Evolutionary conservation across 805 yeast species (phyloP), one percentile per base, ranked within the genome.

Genomic region (Candida takata): DNA sequence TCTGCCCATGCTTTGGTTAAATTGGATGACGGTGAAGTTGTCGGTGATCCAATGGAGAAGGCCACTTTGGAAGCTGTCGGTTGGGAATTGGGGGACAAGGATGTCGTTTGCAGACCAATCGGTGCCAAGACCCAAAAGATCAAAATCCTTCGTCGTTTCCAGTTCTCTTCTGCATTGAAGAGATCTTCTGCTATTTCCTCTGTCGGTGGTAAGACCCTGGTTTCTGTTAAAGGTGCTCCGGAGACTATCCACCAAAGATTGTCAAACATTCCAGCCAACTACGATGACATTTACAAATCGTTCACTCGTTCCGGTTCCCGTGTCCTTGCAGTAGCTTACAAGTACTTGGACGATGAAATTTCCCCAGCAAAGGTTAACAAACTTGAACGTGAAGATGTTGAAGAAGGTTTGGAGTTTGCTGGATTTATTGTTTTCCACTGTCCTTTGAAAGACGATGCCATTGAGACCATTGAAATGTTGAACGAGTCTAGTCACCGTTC

Each of bases 11-110:
- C 98, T 20, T 71, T 92, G 46, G 98, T 92, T 19, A 77, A 79
- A 52, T 70, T 92, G 42, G 97, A 92, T 52, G 95, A 88, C 57
- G 98, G 97, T 50, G 97, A 92, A 44, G 76, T 88, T 48, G 98
- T 92, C 42, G 98, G 98, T 62, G 98, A 92, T 56, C 97, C 98
- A 44, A 90, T 92, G 97, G 98, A 92, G 64, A 86, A 87, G 62
- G 96, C 94, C 19, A 92, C 98, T 35, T 68, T 92, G 49, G 79
- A 78, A 47, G 90, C 95, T 28, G 74, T 92, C 39, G 77, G 78
- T 21, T 92, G 97, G 96, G 69, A 67, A 27, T 81, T 92, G 44
- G 84, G 82, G 36, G 72, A 69, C 37, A 84, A 86, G 46, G 95
- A 87, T 55, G 60, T 71, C 34, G 82, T 83, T 30, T 72, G 69